phyloP scores from a whole-genome alignment of 2,329 filamentous ascomycete genomes.

The Bisporella sp. region DNA sequence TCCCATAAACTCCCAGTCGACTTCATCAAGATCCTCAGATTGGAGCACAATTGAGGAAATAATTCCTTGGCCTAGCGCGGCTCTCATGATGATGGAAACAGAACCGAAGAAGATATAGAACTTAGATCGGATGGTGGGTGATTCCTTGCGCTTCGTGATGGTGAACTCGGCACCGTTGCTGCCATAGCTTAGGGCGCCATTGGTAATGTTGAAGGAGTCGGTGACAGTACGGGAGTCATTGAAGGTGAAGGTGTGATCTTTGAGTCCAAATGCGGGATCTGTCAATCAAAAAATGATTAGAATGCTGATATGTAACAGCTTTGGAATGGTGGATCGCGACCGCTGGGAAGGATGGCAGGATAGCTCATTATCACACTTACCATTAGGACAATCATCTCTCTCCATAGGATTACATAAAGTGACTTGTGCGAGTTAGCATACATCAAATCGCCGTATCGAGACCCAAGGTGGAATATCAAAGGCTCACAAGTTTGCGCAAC shows the following conservation, averaged over 20 bases:
- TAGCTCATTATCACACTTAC: background rate
- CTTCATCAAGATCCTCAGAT: conserved; percentile 78
- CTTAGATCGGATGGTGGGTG: conserved; percentile 69
- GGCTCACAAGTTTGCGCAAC: conserved; percentile 59
- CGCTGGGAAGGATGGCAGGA: too few relatives aligned
- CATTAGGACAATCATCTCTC: conserved; percentile 48
- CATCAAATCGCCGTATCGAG: too few relatives aligned
- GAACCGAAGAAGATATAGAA: conserved; percentile 86
- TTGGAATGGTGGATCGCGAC: too few relatives aligned
- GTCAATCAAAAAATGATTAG: conserved; percentile 23
- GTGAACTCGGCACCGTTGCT: conserved; percentile 64
- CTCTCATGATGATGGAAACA: conserved; percentile 72
- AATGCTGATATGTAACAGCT: too few relatives aligned
- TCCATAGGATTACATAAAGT: conserved; percentile 75
- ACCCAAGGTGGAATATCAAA: background rate
- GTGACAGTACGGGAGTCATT: conserved; percentile 45
- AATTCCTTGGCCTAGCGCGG: conserved; percentile 66
- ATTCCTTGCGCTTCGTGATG: conserved; percentile 62
- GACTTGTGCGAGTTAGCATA: background rate
- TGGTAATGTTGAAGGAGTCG: conserved; percentile 62
- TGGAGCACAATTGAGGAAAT: conserved; percentile 78
- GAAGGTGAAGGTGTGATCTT: conserved; percentile 53
- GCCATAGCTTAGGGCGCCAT: conserved; percentile 57
- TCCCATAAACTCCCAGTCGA: conserved; percentile 81
- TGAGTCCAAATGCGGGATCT: conserved; percentile 62